Base-by-base conservation (phyloP, 805 yeast genomes). In the Starmera amethionina region DNA sequence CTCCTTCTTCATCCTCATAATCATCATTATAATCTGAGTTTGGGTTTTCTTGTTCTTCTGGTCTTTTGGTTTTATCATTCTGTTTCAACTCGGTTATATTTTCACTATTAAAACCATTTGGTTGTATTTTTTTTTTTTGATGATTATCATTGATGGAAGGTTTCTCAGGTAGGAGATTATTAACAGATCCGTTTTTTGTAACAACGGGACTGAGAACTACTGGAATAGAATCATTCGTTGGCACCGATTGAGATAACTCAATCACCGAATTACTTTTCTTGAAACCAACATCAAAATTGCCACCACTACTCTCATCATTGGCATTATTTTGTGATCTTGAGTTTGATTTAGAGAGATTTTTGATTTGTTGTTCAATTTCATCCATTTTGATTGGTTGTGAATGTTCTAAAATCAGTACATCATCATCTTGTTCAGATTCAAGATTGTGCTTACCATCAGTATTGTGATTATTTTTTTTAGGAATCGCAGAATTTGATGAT, bases 331-430 rank as follows among this genome's bases (percentile, higher is more conserved):
- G 30, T 12, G 13, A 5, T 3, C n/a, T 5, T 12, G n/a, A 29
- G 13, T 29, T 29, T 13, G n/a, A 11, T 29, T 11, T 38, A 8
- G 43, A 34, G 39, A 39, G 37, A 13, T 13, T 32, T 32, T 32
- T 8, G 4, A 10, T 15, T 29, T 29, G n/a, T 12, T 11, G 30
- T 29, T 29, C 5, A 7, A 22, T 4, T 8, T 22, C 27, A 30
- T 30, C 14, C 13, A 30, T 14, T 30, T 30, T 11, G 8, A 30
- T 13, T 13, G 32, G 32, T 7, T 30, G 32, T 30, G 11, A 30
- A 30, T 30, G 4, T 30, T 30, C 32, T 30, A 2, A 7, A 30
- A 11, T 30, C 8, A 13, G 8, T 9, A 13, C 32, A 8, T 30
- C 32, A n/a, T n/a, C 13, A 13, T 16, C 15, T 8, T 32, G 14